These are phyloP conservation scores for Ceratocystis cacaofunesta DNA, from an alignment of 2,329 filamentous ascomycete genomes.

Conservation along the genomic window DNA sequence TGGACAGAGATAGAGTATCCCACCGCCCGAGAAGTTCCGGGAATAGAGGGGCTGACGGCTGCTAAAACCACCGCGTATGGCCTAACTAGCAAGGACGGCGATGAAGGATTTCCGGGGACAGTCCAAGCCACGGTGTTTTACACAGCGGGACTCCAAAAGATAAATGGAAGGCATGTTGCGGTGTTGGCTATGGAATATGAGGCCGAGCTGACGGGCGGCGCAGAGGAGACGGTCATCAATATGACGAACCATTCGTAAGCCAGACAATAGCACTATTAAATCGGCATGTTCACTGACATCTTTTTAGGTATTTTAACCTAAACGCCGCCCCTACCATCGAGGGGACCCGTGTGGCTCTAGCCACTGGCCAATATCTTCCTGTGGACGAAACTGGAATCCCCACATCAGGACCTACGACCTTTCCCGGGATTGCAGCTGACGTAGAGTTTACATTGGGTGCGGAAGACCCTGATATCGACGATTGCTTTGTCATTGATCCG, in stretches of 20 bases:
- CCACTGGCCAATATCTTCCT: conserved; percentile 51
- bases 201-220: conserved; percentile 61
- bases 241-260: conserved; percentile 74
- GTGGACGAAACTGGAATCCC: conserved; percentile 63
- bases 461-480: conserved; percentile 62
- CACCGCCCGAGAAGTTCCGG: conserved; percentile 35
- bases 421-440: conserved; percentile 48
- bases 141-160: conserved; percentile 52
- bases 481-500: conserved; percentile 73
- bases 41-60: conserved; percentile 46
- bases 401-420: conserved; percentile 47
- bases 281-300: background rate
- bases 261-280: background rate
- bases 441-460: conserved; percentile 58
- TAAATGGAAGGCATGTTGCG: conserved; percentile 47
- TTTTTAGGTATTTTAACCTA: conserved; percentile 47
- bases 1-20: conserved; percentile 47
- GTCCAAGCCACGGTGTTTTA: conserved; percentile 69
- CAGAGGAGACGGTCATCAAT: conserved; percentile 81
- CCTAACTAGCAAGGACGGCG: conserved; percentile 54
- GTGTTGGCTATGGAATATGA: conserved; percentile 81
- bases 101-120: conserved; percentile 80
- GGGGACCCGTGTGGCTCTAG: conserved; percentile 52
- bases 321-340: conserved; percentile 38
- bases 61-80: conserved; percentile 43